Evolutionary conservation across 2,329 filamentous ascomycete species (phyloP), one percentile per base, ranked within the genome.

Genomic region (Tolypocladium album): DNA sequence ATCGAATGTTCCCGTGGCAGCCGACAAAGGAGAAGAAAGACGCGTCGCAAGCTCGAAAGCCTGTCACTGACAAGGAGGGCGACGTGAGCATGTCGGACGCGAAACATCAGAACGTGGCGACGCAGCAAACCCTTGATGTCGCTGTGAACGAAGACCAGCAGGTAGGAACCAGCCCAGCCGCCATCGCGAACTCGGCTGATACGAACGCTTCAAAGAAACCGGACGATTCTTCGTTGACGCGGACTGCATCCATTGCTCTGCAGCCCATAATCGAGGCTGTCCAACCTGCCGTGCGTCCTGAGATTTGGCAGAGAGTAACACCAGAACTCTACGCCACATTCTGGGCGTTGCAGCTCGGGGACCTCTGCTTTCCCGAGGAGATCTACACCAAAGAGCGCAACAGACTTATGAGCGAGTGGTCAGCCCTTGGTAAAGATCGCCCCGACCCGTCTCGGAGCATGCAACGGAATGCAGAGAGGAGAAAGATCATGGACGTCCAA

Each of bases 301-400:
- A 84, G 9, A 82, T 86, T 6, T 91, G 88, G 80, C 78, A 83
- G 13, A 84, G 83, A 57, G 82, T 97, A 58, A 92, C 86, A 52
- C 80, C 91, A 0, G 86, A 89, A 38, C 93, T 97, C 71, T 97
- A 91, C 68, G 85, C 89, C 52, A 89, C 89, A 0, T 99, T 99
- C 74, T 99, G 94, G 94, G 88, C 92, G 57, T 79, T 97, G 15
- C 87, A 91, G 36, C 82, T 95, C 3, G 86, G 89, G 55, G 93
- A 99, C 70, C 79, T 97, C 60, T 83, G 85, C 60, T 86, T 92
- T 64, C 89, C 90, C 1, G 85, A 85, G 62, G 82, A 85, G 40
- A 89, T 88, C 62, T 99, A 99, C 70, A 82, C 89, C 56, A 82
- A 85, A 20, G 92, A 95, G 69, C 86, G 87, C 42, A 83, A 85